Percentiles rank a stretch among this genome's conserved stretches.
phyloP scores from a whole-genome alignment of 257 asterid species.

The Jaltomata sinuosa region DNA sequence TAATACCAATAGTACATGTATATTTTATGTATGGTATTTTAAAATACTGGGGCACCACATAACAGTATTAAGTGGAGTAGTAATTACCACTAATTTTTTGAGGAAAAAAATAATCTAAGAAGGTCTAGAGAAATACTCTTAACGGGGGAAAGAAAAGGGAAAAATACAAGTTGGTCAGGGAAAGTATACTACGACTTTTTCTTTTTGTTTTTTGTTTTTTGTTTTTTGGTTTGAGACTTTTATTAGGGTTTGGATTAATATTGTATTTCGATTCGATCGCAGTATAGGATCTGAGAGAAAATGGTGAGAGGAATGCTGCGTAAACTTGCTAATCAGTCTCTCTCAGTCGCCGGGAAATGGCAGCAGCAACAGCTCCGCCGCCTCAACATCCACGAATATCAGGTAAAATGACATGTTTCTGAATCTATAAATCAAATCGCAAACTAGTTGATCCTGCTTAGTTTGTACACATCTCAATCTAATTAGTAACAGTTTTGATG shows the following conservation, averaged over 20 bases:
- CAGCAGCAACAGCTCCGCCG: slow-evolving; percentile 99
- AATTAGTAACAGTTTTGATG: not conserved
- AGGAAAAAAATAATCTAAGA: not conserved
- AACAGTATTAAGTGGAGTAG: too few relatives aligned
- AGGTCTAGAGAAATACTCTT: not conserved
- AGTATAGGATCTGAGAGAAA: slow-evolving; percentile 2
- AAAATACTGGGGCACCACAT: too few relatives aligned
- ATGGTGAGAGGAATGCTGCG: slow-evolving; percentile 85
- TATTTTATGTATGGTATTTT: too few relatives aligned
- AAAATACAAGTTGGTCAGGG: not conserved
- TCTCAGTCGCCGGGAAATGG: slow-evolving; percentile 93
- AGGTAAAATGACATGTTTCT: slow-evolving; percentile 30
- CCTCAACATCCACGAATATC: slow-evolving; percentile 94
- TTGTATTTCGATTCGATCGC: not conserved
- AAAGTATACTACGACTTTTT: not conserved
- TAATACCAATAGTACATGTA: too few relatives aligned
- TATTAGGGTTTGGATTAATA: not conserved
- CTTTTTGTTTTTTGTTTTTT: not conserved
- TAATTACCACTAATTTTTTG: too few relatives aligned
- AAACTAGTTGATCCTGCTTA: not conserved
- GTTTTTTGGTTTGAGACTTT: not conserved
- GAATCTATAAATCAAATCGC: not conserved
- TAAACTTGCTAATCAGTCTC: slow-evolving; percentile 68
- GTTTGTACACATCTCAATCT: not conserved
- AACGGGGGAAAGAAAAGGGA: not conserved